A percentile compares a stretch with the other conserved stretches of the same genome.
phyloP scores from a whole-genome alignment of 1,139 yeast species.

The Pneumocystis wakefieldiae region DNA sequence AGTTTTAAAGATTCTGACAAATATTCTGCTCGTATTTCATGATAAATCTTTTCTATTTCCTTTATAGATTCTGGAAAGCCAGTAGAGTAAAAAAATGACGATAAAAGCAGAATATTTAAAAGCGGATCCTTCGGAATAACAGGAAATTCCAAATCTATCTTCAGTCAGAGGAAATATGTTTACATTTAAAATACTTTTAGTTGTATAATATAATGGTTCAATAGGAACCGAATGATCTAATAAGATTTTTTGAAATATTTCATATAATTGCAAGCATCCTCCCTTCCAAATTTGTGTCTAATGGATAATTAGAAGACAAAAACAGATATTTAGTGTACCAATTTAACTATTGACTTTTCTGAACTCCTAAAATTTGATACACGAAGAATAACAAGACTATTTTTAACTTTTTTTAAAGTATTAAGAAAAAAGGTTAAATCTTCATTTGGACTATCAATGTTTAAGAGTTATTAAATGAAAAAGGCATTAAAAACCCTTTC shows the following conservation, averaged over 20 bases:
- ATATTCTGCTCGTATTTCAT: slow-evolving; percentile 4
- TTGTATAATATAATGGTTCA: slow-evolving; percentile 9
- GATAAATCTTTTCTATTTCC: background rate
- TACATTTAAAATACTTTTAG: slow-evolving; percentile 3
- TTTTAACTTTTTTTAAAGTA: slow-evolving; percentile 6
- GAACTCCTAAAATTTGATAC: slow-evolving; percentile 9
- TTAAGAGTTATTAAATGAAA: background rate
- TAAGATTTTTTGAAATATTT: slow-evolving; percentile 1
- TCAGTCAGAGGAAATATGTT: background rate
- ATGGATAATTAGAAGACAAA: background rate
- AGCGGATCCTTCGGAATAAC: background rate
- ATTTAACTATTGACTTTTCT: slow-evolving; percentile 6
- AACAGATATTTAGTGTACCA: background rate
- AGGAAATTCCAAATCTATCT: background rate
- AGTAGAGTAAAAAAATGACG: background rate
- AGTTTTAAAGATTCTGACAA: slow-evolving; percentile 7
- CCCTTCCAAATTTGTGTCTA: slow-evolving; percentile 5
- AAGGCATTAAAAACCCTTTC: slow-evolving; percentile 3
- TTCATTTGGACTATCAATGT: background rate
- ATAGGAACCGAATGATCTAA: slow-evolving; percentile 5
- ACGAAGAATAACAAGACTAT: slow-evolving; percentile 4
- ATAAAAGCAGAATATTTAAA: background rate
- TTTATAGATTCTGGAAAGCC: background rate
- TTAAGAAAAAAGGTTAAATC: slow-evolving; percentile 3
- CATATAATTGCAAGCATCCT: slow-evolving; percentile 5